Evolutionary conservation across 225 moss, liverwort and hornwort genomes (phyloP).

Genomic region (Ulota crispa): DNA sequence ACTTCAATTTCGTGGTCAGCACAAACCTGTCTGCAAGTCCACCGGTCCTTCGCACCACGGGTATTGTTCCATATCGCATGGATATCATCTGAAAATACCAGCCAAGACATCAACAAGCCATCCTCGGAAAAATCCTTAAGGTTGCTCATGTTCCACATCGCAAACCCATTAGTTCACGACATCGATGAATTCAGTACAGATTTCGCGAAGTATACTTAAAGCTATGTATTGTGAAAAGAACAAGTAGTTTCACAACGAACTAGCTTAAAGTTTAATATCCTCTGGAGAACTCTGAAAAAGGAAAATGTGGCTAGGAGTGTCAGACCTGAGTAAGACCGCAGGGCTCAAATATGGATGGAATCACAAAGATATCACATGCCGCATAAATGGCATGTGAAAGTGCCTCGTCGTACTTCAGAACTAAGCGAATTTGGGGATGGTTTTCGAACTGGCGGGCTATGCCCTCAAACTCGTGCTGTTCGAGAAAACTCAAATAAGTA

Average conservation of each 20-base stretch:
- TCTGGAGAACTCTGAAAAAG: neutral
- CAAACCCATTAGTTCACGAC: neutral
- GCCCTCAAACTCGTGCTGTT: conserved; percentile 88
- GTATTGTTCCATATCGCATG: conserved; percentile 94
- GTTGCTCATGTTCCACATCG: neutral
- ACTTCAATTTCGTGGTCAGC: neutral
- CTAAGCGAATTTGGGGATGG: conserved; percentile 79
- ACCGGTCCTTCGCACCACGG: conserved; percentile 89
- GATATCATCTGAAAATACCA: conserved; percentile 77
- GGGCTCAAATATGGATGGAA: conserved; percentile 95
- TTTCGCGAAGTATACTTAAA: neutral
- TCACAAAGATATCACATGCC: conserved; percentile 87
- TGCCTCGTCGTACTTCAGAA: conserved; percentile 90
- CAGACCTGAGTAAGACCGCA: conserved; percentile 96
- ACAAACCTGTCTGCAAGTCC: conserved; percentile 92
- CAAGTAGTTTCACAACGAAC: neutral
- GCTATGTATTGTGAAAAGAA: neutral
- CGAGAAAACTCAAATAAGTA: neutral
- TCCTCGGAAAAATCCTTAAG: neutral
- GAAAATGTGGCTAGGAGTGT: neutral
- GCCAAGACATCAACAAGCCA: neutral
- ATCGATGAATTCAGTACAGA: neutral
- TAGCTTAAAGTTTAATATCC: neutral
- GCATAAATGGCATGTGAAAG: conserved; percentile 96
- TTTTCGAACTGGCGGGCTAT: conserved; percentile 79